Base-by-base conservation (phyloP, 768 basidiomycete genomes). In the Lactifluus echinatus region DNA sequence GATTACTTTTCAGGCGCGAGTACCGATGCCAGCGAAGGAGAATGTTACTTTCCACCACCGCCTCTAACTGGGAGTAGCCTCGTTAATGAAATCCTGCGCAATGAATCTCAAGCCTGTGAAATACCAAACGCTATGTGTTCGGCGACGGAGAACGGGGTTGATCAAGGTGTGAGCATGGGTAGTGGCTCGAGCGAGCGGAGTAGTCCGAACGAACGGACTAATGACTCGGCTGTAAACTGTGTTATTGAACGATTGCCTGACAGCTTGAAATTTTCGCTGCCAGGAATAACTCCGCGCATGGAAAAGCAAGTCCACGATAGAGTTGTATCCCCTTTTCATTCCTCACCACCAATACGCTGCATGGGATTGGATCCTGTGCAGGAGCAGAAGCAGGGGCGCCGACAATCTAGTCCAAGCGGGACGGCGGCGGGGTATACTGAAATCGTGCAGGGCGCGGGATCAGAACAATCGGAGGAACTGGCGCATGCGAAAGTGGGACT, bases 21-120 rank as follows among this genome's bases (percentile, higher is more conserved):
- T 31, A 40, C 44, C n/a, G 47, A 49, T 21, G 54, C 50, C 17
- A 43, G 50, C 28, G 47, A 54, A 48, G 51, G 45, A n/a, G 62
- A 62, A 53, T 70, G 74, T 15, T 79, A 79, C 66, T 78, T 79
- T 66, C 76, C 76, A 45, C 71, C 69, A 19, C 66, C 77, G 26
- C 60, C 68, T 10, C 62, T 65, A 14, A 45, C 62, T 19, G 57
- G 65, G 39, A 69, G 66, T 61, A 65, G 66, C 53, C 65, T 69
- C n/a, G 64, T 67, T 45, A 50, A 66, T 59, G 70, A 69, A 61
- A 65, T 71, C 21, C 8, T 63, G 50, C 57, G 48, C 14, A 64
- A 63, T 8, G 61, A 31, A 37, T 23, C 23, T 2, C 40, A 43
- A 19, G 36, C 21, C 40, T 48, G 33, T 12, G 56, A 53, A 28